A percentile compares a stretch with the other conserved stretches of the same genome.
phyloP scores from a whole-genome alignment of 306 rosid species.

The Ammopiptanthus mongolicus region DNA sequence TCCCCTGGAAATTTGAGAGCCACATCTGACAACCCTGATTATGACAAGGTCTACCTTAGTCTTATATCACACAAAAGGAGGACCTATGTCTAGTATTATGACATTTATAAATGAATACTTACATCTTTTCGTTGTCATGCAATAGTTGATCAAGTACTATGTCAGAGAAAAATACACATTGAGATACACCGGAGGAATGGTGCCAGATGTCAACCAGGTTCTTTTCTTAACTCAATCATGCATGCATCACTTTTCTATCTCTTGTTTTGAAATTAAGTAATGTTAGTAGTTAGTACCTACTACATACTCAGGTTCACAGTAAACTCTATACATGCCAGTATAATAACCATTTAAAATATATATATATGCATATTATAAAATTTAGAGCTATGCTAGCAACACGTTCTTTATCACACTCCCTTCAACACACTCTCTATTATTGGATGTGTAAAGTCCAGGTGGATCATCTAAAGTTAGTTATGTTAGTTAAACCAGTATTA shows the following conservation, averaged over 20 bases:
- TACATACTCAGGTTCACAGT: no score
- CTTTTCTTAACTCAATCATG: conserved; percentile 17
- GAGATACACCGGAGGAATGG: conserved; percentile 99
- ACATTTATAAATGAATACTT: conserved; percentile 19
- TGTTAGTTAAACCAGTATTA: no score
- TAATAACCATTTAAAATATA: no score
- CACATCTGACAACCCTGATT: conserved; percentile 81
- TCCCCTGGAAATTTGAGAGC: conserved; percentile 99
- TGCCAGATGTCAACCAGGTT: conserved; percentile 98
- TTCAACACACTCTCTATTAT: no score
- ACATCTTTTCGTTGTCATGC: conserved; percentile 8
- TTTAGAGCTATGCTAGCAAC: no score
- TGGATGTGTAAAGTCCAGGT: no score
- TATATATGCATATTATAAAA: no score
- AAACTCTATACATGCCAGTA: no score
- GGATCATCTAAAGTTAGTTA: no score
- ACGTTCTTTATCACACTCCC: no score
- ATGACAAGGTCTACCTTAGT: conserved; percentile 55
- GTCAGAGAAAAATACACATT: conserved; percentile 85
- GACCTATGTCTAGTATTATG: not conserved
- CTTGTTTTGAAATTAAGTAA: not conserved
- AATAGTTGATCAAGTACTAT: conserved; percentile 80
- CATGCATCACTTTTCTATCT: conserved; percentile 7
- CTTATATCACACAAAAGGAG: not conserved
- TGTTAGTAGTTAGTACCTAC: no score